Base-by-base conservation (phyloP, 2,329 filamentous ascomycete genomes). In the Xylariaceae sp. region DNA sequence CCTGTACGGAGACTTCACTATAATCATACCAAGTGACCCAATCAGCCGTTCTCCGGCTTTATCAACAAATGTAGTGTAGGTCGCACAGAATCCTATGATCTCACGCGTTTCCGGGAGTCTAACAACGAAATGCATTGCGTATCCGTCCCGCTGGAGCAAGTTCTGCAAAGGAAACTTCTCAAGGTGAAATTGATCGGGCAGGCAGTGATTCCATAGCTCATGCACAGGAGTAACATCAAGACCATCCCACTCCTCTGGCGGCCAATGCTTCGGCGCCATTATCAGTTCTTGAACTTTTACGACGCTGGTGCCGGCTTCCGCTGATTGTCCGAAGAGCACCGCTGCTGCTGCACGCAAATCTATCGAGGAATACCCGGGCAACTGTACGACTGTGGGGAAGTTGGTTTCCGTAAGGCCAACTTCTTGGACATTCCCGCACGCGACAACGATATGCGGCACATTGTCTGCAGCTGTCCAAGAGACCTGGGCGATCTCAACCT, bases 71-170 rank as follows among this genome's bases (percentile, higher is more conserved):
- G 78, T 81, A 32, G 80, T 78, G 63, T 80, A 84, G 6, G 80
- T 83, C 7, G 80, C 80, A 62, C 80, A 84, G 58, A 84, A 84
- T 0, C 80, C 81, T 39, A 84, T 64, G 29, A 80, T 61, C 37
- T 73, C 70, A 6, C 66, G 66, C 2, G 67, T 73, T 8, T 65
- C 66, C 1, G 76, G 73, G n/a, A 78, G 73, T 47, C 75, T 74
- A 31, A 83, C 78, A 32, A 81, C 70, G 58, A 80, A 81, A 66
- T 84, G 80, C 71, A 78, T 79, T 6, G 75, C 73, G 58, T 80
- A 84, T 40, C 80, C 81, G 52, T 79, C 75, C 42, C 80, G 75
- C 54, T 74, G 71, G 3, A 85, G 71, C 1, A 84, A 64, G 1
- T 71, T 70, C 30, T 71, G 71, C 3, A 84, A 70, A 3, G 68